These are phyloP conservation scores for Leccinum ochraceum DNA, from an alignment of 768 basidiomycete species.

Conservation along the genomic window DNA sequence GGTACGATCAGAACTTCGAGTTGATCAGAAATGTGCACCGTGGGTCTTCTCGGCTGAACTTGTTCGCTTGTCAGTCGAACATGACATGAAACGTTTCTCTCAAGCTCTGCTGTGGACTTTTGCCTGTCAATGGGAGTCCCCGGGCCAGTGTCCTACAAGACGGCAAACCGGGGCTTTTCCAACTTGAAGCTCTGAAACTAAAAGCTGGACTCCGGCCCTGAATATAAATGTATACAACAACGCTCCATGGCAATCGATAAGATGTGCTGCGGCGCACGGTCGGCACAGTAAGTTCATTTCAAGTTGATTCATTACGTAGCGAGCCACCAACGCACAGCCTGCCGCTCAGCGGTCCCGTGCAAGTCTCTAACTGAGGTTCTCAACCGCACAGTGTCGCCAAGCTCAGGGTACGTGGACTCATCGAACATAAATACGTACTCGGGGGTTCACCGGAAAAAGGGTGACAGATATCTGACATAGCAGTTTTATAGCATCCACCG, in stretches of 20 bases:
- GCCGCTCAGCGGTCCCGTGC: too few species aligned
- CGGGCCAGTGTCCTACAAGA: neutral
- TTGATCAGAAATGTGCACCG: neutral
- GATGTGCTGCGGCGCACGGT: neutral
- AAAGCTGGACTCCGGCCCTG: neutral
- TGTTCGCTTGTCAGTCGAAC: neutral
- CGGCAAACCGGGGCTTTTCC: neutral
- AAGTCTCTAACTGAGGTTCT: neutral
- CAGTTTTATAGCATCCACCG: neutral
- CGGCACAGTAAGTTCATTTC: neutral
- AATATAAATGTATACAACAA: neutral
- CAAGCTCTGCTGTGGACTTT: neutral
- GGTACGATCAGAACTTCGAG: too few species aligned
- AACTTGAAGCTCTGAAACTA: neutral
- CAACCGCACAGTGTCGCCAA: neutral
- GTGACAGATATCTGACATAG: neutral
- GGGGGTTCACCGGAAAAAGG: neutral
- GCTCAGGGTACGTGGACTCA: neutral
- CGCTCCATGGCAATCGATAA: neutral
- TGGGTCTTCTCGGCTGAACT: neutral
- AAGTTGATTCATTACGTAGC: neutral
- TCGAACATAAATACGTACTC: neutral
- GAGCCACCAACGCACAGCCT: neutral
- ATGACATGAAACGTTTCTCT: neutral
- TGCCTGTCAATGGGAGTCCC: neutral